Percentiles rank a stretch among this genome's conserved stretches.
These are phyloP conservation scores for Diplocarpon rosae DNA, from an alignment of 2,329 filamentous ascomycete species.

Conservation along the genomic window DNA sequence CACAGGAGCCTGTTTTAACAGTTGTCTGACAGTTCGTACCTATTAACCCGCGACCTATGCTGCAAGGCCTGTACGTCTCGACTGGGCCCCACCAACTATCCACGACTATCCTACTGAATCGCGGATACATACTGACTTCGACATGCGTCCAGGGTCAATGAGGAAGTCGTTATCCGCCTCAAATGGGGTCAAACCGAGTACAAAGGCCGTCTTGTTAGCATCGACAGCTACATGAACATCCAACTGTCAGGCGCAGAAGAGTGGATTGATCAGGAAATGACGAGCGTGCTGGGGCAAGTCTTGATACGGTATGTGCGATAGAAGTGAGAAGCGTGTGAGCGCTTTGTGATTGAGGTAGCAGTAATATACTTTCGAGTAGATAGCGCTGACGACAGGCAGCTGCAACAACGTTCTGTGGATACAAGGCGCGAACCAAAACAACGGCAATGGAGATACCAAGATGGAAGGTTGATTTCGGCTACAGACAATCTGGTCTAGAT, in stretches of 20 bases:
- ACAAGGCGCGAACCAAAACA: constrained; percentile 42
- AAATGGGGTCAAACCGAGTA: constrained; percentile 99
- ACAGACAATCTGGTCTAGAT: not conserved
- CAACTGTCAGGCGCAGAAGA: constrained; percentile 87
- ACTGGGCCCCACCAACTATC: not conserved
- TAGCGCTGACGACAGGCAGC: constrained; percentile 32
- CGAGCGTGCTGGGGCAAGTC: constrained; percentile 78
- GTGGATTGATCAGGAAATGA: constrained; percentile 78
- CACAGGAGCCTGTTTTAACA: constrained; percentile 15
- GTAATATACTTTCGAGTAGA: not conserved
- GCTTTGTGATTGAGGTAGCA: not conserved
- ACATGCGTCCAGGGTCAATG: constrained; percentile 57
- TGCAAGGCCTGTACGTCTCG: constrained; percentile 70
- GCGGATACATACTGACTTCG: not conserved
- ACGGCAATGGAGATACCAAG: constrained; percentile 39
- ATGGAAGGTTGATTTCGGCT: constrained; percentile 37
- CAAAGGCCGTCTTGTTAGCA: constrained; percentile 82
- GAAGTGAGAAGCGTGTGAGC: not conserved
- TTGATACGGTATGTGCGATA: constrained; percentile 62
- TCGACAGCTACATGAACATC: constrained; percentile 99
- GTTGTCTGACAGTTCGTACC: constrained; percentile 60
- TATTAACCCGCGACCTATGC: constrained; percentile 91
- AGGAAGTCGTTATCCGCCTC: constrained; percentile 79
- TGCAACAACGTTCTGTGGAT: constrained; percentile 99
- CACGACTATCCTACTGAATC: too few relatives aligned